phyloP scores from a whole-genome alignment of 805 yeast genomes.

The Maudiozyma barnettii region DNA sequence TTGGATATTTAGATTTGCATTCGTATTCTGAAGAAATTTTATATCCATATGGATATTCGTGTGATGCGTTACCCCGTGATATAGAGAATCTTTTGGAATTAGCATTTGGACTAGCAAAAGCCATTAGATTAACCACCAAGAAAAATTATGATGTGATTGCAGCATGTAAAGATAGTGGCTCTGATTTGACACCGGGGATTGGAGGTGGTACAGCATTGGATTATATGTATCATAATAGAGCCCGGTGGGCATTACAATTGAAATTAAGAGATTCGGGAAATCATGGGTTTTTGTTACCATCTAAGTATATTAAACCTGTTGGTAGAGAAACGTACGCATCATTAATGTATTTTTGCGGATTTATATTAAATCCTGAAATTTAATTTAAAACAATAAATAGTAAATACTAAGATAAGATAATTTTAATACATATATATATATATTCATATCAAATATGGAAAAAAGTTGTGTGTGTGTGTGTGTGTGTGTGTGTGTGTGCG shows the following conservation, averaged over 20 bases:
- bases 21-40: conserved; percentile 78
- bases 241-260: conserved; percentile 76
- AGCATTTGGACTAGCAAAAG: conserved; percentile 71
- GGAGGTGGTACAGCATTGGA: conserved; percentile 78
- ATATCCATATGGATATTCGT: conserved; percentile 76
- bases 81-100: conserved; percentile 71
- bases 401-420: too few relatives aligned
- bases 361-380: conserved; percentile 36
- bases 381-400: too few relatives aligned
- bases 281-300: conserved; percentile 74
- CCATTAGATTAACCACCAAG: conserved; percentile 56
- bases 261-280: conserved; percentile 74
- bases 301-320: conserved; percentile 60
- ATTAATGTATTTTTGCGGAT: conserved; percentile 54
- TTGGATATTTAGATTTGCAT: conserved; percentile 75
- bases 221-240: conserved; percentile 73
- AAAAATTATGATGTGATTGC: conserved; percentile 59
- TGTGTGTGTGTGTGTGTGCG: too few relatives aligned
- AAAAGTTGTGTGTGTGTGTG: too few relatives aligned
- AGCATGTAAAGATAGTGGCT: conserved; percentile 72
- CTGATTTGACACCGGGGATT: conserved; percentile 61
- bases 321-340: conserved; percentile 68
- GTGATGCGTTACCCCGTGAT: conserved; percentile 65
- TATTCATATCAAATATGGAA: too few relatives aligned
- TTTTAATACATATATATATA: too few relatives aligned